These are phyloP conservation scores for Blastomyces parvus DNA, from an alignment of 2,329 filamentous ascomycete species.

Conservation along the genomic window DNA sequence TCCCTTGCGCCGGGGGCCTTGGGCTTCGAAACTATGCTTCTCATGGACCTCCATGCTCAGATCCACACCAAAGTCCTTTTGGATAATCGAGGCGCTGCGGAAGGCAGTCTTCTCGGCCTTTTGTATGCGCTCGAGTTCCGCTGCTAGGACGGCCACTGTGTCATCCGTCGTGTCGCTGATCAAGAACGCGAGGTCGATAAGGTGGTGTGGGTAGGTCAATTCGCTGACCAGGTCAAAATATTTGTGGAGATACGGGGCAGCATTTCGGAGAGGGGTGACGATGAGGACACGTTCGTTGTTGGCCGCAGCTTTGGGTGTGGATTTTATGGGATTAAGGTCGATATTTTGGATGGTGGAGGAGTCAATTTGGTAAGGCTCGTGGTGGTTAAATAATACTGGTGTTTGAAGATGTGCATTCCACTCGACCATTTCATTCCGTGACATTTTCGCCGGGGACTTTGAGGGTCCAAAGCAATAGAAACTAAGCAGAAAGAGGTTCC, in stretches of 20 bases:
- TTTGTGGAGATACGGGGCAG: slow-evolving; percentile 67
- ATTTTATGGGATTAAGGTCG: slow-evolving; percentile 75
- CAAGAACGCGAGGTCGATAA: slow-evolving; percentile 92
- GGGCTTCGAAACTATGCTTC: slow-evolving; percentile 75
- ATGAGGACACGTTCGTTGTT: slow-evolving; percentile 86
- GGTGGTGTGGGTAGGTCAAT: slow-evolving; percentile 84
- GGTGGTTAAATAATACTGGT: slow-evolving; percentile 92
- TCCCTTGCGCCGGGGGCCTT: slow-evolving; percentile 79
- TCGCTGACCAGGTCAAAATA: slow-evolving; percentile 89
- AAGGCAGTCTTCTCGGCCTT: slow-evolving; percentile 64
- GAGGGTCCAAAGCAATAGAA: slow-evolving; percentile 96
- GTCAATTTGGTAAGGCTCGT: slow-evolving; percentile 78
- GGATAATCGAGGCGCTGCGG: slow-evolving; percentile 69
- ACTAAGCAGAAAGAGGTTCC: slow-evolving; percentile 40
- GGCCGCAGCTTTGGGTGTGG: slow-evolving; percentile 64
- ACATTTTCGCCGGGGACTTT: slow-evolving; percentile 95
- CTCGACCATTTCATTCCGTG: slow-evolving; percentile 75
- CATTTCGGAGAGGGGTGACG: slow-evolving; percentile 86
- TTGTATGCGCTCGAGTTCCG: slow-evolving; percentile 82
- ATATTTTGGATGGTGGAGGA: slow-evolving; percentile 66
- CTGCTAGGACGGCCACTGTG: slow-evolving; percentile 73
- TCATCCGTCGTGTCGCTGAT: slow-evolving; percentile 88
- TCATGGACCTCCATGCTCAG: slow-evolving; percentile 70
- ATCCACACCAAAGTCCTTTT: slow-evolving; percentile 78
- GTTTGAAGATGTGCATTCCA: slow-evolving; percentile 87